Conservation (phyloP, 345 rosid genomes). For the Brassica nigra region DNA sequence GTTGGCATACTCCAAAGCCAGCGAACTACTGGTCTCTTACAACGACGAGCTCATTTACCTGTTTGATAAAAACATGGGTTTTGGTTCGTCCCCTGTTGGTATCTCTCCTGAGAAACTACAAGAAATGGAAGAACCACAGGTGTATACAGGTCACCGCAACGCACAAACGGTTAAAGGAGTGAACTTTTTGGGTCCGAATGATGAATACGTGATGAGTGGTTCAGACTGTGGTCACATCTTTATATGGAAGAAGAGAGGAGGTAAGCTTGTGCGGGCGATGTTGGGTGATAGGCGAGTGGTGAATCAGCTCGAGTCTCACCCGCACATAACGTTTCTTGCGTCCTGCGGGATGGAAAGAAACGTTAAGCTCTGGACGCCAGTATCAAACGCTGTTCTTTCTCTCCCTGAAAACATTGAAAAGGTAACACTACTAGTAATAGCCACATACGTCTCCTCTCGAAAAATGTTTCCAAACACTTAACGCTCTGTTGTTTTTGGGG, state of each 20-base stretch:
- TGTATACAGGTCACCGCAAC: constrained; percentile 59
- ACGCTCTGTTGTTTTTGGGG: constrained; percentile 8
- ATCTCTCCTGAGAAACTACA: constrained; percentile 38
- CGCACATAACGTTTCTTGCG: constrained; percentile 50
- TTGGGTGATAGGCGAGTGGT: constrained; percentile 58
- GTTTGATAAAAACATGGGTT: constrained; percentile 56
- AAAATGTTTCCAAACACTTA: constrained; percentile 10
- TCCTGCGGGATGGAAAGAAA: constrained; percentile 60
- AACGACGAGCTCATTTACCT: constrained; percentile 60
- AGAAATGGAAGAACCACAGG: constrained; percentile 49
- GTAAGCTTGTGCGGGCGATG: constrained; percentile 57
- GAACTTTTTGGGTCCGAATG: constrained; percentile 62
- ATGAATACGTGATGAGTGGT: constrained; percentile 62
- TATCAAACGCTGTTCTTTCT: constrained; percentile 40
- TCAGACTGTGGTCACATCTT: constrained; percentile 72
- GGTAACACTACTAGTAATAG: constrained; percentile 35
- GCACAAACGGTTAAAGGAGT: constrained; percentile 63
- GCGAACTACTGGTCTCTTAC: constrained; percentile 67
- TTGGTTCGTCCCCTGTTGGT: constrained; percentile 48
- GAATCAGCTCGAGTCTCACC: constrained; percentile 64
- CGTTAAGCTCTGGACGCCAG: constrained; percentile 61
- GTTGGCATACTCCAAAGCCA: constrained; percentile 52
- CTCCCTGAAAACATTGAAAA: constrained; percentile 50
- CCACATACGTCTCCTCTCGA: constrained; percentile 1
- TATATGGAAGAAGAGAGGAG: constrained; percentile 63